Conservation (phyloP, 2,329 filamentous ascomycete genomes). For the Herpotrichia juniperi region DNA sequence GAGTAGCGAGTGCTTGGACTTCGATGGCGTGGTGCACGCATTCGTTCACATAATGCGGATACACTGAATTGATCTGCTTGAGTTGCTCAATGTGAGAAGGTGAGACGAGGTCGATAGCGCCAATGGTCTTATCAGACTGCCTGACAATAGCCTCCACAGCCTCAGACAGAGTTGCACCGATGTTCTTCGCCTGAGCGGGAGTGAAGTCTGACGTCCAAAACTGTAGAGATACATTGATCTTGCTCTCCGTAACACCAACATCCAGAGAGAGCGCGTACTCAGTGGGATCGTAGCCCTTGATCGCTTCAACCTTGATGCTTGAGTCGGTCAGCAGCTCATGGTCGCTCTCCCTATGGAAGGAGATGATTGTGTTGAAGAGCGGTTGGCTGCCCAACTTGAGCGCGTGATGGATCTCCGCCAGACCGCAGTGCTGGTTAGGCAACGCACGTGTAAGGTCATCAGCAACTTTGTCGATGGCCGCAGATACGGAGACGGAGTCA, state of each 20-base stretch:
- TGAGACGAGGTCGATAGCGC: constrained; percentile 39
- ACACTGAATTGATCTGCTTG: constrained; percentile 12
- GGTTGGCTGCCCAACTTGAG: constrained; percentile 31
- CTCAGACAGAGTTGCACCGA: constrained; percentile 18
- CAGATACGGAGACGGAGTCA: constrained; percentile 16
- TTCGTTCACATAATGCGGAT: constrained; percentile 15
- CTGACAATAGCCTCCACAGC: constrained; percentile 31
- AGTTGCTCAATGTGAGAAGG: constrained; percentile 25
- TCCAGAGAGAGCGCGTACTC: constrained; percentile 52
- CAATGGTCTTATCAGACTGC: constrained; percentile 29
- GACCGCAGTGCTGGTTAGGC: constrained; percentile 21
- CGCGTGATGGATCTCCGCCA: constrained; percentile 52
- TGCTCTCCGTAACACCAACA: constrained; percentile 47
- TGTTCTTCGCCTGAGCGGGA: constrained; percentile 17
- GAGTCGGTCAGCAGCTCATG: constrained; percentile 12
- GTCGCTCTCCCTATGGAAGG: constrained; percentile 21
- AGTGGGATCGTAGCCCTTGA: constrained; percentile 46
- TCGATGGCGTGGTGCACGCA: constrained; percentile 16
- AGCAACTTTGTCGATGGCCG: constrained; percentile 16
- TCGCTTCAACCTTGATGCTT: constrained; percentile 15
- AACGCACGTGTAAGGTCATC: constrained; percentile 17
- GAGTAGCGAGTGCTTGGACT: neutral
- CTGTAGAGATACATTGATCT: constrained; percentile 17
- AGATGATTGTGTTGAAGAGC: constrained; percentile 54
- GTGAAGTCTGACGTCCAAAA: constrained; percentile 21